These are phyloP conservation scores for Aureobasidium sp. DNA, from an alignment of 2,329 filamentous ascomycete species.

Conservation along the genomic window DNA sequence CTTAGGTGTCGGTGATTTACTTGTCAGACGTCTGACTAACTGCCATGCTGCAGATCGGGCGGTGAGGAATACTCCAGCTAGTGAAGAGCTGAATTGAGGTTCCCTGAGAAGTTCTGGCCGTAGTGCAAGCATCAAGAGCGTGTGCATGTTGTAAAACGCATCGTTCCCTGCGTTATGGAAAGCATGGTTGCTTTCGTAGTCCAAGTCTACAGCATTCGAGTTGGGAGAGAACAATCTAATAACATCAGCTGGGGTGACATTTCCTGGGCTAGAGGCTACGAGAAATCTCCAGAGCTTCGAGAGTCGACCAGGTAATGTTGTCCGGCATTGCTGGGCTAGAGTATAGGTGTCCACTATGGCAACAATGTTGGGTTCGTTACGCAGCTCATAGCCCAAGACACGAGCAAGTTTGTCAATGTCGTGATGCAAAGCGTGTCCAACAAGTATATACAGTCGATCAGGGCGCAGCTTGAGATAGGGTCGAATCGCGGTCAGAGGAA, in stretches of 20 bases:
- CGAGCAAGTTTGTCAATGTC: neutral
- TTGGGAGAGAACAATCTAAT: neutral
- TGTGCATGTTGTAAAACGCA: conserved; percentile 27
- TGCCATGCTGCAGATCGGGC: neutral
- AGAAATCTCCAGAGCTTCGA: neutral
- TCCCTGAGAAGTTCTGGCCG: conserved; percentile 1
- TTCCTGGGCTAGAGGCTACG: neutral
- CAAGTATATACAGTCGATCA: neutral
- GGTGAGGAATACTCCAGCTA: neutral
- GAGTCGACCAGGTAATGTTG: neutral
- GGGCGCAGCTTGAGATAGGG: neutral
- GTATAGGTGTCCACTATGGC: conserved; percentile 5
- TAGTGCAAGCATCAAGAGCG: conserved; percentile 22
- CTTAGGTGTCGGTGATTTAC: too few species aligned
- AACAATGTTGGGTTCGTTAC: neutral
- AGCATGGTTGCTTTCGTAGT: conserved; percentile 30
- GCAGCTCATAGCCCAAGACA: neutral
- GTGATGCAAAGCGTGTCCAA: conserved; percentile 4
- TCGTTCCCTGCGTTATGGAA: conserved; percentile 29
- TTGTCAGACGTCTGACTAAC: neutral
- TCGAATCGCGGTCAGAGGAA: neutral
- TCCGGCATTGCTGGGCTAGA: neutral
- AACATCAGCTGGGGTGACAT: neutral
- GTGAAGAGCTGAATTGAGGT: neutral
- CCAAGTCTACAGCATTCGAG: neutral